A percentile compares a stretch with the other conserved stretches of the same genome.
phyloP scores from a whole-genome alignment of 2,329 filamentous ascomycete genomes.

The Sphaerulina vaccinii region DNA sequence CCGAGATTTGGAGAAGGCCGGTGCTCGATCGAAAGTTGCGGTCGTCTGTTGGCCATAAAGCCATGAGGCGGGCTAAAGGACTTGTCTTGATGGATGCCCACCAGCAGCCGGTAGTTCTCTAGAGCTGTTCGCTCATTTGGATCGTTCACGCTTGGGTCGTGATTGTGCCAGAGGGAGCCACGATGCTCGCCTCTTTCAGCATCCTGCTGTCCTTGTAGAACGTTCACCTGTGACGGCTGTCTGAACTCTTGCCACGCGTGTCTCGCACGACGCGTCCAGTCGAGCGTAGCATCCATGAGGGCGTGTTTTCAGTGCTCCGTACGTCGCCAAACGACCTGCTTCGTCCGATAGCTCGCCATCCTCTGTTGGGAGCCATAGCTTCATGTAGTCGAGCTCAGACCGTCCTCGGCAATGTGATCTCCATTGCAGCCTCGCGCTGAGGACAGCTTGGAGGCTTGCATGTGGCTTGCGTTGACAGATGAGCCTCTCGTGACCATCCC shows the following conservation, averaged over 20 bases:
- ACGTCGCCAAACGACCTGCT: no score
- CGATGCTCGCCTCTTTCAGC: slow-evolving; percentile 1
- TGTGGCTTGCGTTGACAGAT: slow-evolving; percentile 7
- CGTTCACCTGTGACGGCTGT: slow-evolving; percentile 11
- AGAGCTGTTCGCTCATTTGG: slow-evolving; percentile 6
- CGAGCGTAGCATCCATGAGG: slow-evolving; percentile 23
- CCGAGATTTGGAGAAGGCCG: slow-evolving; percentile 23
- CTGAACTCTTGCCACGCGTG: slow-evolving; percentile 23
- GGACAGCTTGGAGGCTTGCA: background rate
- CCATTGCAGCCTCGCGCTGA: no score
- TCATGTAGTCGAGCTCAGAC: background rate
- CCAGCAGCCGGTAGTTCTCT: slow-evolving; percentile 20
- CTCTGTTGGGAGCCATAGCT: background rate
- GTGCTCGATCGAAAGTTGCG: slow-evolving; percentile 11
- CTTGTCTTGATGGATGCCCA: slow-evolving; percentile 25
- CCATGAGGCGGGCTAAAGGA: slow-evolving; percentile 21
- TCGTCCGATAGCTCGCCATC: no score
- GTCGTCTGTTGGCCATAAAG: slow-evolving; percentile 18
- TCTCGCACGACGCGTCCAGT: slow-evolving; percentile 19
- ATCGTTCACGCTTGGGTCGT: slow-evolving; percentile 11
- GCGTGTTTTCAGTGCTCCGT: no score
- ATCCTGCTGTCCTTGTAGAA: background rate
- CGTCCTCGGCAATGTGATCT: background rate
- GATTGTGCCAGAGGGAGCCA: background rate
- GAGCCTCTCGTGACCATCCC: background rate